Evolutionary conservation across 257 asterid species (phyloP), one percentile per base, ranked within the genome.

Genomic region (Nicotiana paniculata): DNA sequence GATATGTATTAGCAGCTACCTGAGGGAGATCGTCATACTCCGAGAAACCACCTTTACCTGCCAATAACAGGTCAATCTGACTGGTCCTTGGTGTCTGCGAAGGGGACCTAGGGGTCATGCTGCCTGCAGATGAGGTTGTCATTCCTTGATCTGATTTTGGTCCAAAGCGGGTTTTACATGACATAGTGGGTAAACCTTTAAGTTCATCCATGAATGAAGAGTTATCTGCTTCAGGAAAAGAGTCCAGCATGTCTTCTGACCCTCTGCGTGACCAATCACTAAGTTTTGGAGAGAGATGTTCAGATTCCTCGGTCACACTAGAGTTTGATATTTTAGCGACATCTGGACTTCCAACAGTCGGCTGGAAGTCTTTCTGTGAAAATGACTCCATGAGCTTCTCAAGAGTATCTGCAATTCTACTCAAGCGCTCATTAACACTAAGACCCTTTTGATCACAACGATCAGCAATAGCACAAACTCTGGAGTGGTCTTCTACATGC

Each of bases 251-350:
- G 89, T 96, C 99, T 83, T 93, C 99, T 65, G 99, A 96, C 77
- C 98, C 99, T 88, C 98, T 93, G 51, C 95, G 91, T 69, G 99
- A 96, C 98, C 98, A 96, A 83, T 93, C 98, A 85, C 99, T 94
- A 81, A 88, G 90, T 84, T 96, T 96, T 57, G 99, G 98, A 77
- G 99, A 96, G 80, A 93, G 70, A 77, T 90, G 92, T 85, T 96
- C 99, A n/a, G 92, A 89, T 77, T 92, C 99, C 89, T 95, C 98
- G 11, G 97, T 89, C 84, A 90, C 87, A 82, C 93, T 93, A n/a
- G 96, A 92, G 86, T 93, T 93, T 28, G 97, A 91, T 68, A 90
- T 90, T 91, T 93, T 93, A 72, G 92, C 94, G 81, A 89, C 93
- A 87, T 91, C 96, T 4, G 97, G 97, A 86, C 98, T 95, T 83